Evolutionary conservation across 495 filamentous ascomycete genomes (phyloP).

Genomic region (Neurospora tetraspora): DNA sequence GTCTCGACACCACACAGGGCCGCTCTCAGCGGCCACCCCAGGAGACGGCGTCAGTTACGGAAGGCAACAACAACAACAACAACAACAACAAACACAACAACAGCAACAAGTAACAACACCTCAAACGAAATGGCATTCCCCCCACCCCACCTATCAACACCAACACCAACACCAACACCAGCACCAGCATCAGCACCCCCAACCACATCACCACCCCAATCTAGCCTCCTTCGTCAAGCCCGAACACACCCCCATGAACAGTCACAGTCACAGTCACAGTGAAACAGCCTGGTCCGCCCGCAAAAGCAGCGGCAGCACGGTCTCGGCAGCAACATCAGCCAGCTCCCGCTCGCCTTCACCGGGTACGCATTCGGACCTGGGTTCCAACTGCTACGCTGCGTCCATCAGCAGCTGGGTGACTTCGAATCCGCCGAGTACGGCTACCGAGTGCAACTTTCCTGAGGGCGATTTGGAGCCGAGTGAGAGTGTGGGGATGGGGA

Average conservation of each 20-base stretch:
- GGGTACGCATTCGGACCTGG: constrained; percentile 7
- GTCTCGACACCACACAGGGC: neutral
- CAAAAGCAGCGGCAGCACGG: neutral
- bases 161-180: neutral
- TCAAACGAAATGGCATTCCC: neutral
- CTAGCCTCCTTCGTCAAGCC: neutral
- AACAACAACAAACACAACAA: neutral
- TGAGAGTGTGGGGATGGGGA: constrained; percentile 1
- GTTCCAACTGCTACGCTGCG: constrained; percentile 11
- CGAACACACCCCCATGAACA: neutral
- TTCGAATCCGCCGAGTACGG: constrained; percentile 3
- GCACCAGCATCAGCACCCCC: neutral
- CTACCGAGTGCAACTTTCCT: constrained; percentile 8
- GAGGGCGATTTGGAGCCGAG: constrained; percentile 9
- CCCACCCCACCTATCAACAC: neutral
- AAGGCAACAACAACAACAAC: neutral
- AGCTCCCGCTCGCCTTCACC: constrained; percentile 15
- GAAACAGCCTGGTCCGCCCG: neutral
- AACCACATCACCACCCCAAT: neutral
- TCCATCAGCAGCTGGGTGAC: constrained; percentile 17
- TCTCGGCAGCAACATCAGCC: constrained; percentile 4
- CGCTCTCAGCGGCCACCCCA: neutral
- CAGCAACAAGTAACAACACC: neutral
- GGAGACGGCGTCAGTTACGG: neutral
- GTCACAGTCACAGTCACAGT: neutral